Evolutionary conservation across 2,329 filamentous ascomycete genomes (phyloP), one percentile per base, ranked within the genome.

Genomic region (Nigrograna mackinnonii): DNA sequence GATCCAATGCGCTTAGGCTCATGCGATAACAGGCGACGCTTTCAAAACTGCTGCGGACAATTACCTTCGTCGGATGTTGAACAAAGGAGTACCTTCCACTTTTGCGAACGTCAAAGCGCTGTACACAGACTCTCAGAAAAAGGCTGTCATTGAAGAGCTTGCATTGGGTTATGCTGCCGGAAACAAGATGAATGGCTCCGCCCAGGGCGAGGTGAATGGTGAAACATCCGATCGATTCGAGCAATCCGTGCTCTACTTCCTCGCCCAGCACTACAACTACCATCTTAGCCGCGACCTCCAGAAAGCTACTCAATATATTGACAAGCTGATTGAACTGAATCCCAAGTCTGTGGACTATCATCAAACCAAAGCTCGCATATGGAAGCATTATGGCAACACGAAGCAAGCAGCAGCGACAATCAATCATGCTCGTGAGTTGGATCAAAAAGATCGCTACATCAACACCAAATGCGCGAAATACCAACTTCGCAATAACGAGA

Each of bases 381-480:
- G 85, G 73, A 99, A 99, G 76, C 91, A 99, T 68, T 78, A 80
- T 37, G 94, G 92, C 18, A 84, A 96, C 60, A 73, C 85, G 5
- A 74, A 81, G 52, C 89, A 88, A 69, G 94, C 95, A 1, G 83
- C 91, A 1, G 86, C 91, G 59, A 81, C 84, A 31, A 97, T 99
- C 90, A 88, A 96, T 56, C 77, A 86, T 52, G 94, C 94, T 1
- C 84, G 94, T 39, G 80, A 83, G 49, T 78, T 96, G 49, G 95
- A 99, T 63, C 83, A 87, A 53, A 90, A 86, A 71, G 94, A 99
- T 65, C 85, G 94, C 33, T 95, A 97, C 68, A 97, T 97, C 78
- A 99, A 99, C 77, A 95, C 91, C 51, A 99, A 99, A 74, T 87
- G 91, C 37, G 91, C 92, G 46, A 99, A 99, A 67, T 99, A 99